These are phyloP conservation scores for Candida multigemmis DNA, from an alignment of 805 yeast species.

Conservation along the genomic window DNA sequence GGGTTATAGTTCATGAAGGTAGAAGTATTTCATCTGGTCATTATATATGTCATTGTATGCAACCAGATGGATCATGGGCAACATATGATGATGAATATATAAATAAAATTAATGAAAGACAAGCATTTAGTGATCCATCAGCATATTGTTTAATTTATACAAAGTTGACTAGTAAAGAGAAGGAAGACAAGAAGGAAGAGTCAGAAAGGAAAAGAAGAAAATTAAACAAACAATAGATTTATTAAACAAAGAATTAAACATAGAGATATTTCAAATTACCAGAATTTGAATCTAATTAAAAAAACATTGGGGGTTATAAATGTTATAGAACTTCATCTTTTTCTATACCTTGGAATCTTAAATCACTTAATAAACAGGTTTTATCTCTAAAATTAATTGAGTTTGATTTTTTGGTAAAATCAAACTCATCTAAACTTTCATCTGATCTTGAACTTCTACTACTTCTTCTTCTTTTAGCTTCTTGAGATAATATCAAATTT, in stretches of 20 bases:
- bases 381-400: slow-evolving; percentile 5
- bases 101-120: slow-evolving; percentile 60
- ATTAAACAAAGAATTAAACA: too few species aligned
- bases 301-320: too few species aligned
- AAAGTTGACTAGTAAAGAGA: slow-evolving; percentile 49
- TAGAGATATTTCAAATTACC: too few species aligned
- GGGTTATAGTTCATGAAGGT: slow-evolving; percentile 92
- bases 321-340: too few species aligned
- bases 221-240: background rate
- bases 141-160: slow-evolving; percentile 89
- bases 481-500: slow-evolving; percentile 20
- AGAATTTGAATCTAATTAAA: too few species aligned
- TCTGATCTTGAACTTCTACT: slow-evolving; percentile 9
- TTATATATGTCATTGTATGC: slow-evolving; percentile 82
- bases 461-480: slow-evolving; percentile 16
- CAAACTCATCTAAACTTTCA: slow-evolving; percentile 7
- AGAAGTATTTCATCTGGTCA: slow-evolving; percentile 90
- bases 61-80: slow-evolving; percentile 90
- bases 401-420: slow-evolving; percentile 1
- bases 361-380: slow-evolving; percentile 4
- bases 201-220: background rate
- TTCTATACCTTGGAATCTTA: too few species aligned
- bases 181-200: background rate
- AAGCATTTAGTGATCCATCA: slow-evolving; percentile 72
- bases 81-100: slow-evolving; percentile 91